A percentile compares a stretch with the other conserved stretches of the same genome.
These are phyloP conservation scores for Suhomyces terraborum DNA, from an alignment of 1,139 yeast genomes.

Conservation along the genomic window DNA sequence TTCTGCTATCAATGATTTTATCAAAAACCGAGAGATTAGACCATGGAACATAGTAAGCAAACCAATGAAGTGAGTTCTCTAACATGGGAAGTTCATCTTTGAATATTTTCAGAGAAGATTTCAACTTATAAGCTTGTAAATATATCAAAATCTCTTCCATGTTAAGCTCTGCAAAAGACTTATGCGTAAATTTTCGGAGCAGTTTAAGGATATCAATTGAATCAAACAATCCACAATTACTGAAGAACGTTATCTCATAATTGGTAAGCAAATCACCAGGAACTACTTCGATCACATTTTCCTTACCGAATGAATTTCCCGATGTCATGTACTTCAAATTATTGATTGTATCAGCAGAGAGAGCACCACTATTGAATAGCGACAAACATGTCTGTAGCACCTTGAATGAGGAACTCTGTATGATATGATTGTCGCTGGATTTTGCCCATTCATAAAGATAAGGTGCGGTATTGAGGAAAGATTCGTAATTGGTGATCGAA, in stretches of 20 bases:
- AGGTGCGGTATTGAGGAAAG: constrained; percentile 14
- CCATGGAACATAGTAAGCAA: constrained; percentile 13
- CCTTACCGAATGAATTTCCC: constrained; percentile 7
- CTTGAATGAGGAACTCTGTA: constrained; percentile 10
- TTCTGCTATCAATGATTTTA: constrained; percentile 7
- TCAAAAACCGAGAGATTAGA: constrained; percentile 13
- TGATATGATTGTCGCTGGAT: constrained; percentile 1
- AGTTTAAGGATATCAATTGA: constrained; percentile 10
- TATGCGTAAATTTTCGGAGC: constrained; percentile 2
- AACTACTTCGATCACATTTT: constrained; percentile 5
- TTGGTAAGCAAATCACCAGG: constrained; percentile 8
- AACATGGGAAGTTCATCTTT: constrained; percentile 6
- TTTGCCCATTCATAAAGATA: constrained; percentile 8
- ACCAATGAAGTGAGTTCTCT: constrained; percentile 11
- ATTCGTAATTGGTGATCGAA: constrained; percentile 11
- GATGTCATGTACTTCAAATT: constrained; percentile 7
- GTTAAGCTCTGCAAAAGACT: constrained; percentile 5
- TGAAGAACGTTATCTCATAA: constrained; percentile 13
- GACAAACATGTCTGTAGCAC: constrained; percentile 12
- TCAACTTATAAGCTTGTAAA: constrained; percentile 8
- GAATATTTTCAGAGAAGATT: constrained; percentile 7
- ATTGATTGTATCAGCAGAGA: constrained; percentile 6
- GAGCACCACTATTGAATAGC: constrained; percentile 13
- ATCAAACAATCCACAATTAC: constrained; percentile 12
- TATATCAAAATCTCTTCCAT: constrained; percentile 3